Evolutionary conservation across 1,284 basidiomycete species (phyloP).

Genomic region (Omphalotus olearius): DNA sequence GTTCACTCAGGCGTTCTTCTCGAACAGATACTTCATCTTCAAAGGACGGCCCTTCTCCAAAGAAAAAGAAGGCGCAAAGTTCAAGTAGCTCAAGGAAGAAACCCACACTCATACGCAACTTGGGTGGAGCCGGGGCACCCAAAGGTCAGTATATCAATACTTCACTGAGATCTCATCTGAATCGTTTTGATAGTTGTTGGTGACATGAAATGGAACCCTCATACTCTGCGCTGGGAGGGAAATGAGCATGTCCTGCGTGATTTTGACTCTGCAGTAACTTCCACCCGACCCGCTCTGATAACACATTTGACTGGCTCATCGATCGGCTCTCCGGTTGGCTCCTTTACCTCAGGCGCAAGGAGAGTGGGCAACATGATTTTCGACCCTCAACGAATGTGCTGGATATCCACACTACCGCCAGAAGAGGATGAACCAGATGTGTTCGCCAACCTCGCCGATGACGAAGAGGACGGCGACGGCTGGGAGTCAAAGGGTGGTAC

Average conservation of each 20-base stretch:
- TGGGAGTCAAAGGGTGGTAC: constrained; percentile 75
- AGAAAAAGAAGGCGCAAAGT: constrained; percentile 46
- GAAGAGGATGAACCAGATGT: constrained; percentile 94
- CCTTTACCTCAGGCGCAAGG: constrained; percentile 72
- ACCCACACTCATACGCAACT: constrained; percentile 84
- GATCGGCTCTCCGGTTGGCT: constrained; percentile 73
- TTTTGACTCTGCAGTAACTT: constrained; percentile 82
- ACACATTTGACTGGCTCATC: constrained; percentile 83
- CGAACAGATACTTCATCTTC: constrained; percentile 29
- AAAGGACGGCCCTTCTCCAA: constrained; percentile 22
- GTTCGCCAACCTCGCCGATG: constrained; percentile 85
- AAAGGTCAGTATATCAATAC: constrained; percentile 61
- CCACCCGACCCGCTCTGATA: constrained; percentile 92
- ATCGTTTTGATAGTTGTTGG: constrained; percentile 61
- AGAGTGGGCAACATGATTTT: constrained; percentile 98
- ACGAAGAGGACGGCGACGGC: constrained; percentile 69
- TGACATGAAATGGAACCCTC: constrained; percentile 97
- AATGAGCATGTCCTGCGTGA: constrained; percentile 88
- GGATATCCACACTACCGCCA: constrained; percentile 79
- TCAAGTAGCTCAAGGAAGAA: constrained; percentile 51
- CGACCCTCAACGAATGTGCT: constrained; percentile 90
- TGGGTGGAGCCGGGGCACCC: constrained; percentile 64
- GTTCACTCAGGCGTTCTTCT: constrained; percentile 36
- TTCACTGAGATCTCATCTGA: neutral
- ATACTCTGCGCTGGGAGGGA: constrained; percentile 89